Evolutionary conservation across 1,284 basidiomycete species (phyloP).

Genomic region (Ceratobasidium sp.): DNA sequence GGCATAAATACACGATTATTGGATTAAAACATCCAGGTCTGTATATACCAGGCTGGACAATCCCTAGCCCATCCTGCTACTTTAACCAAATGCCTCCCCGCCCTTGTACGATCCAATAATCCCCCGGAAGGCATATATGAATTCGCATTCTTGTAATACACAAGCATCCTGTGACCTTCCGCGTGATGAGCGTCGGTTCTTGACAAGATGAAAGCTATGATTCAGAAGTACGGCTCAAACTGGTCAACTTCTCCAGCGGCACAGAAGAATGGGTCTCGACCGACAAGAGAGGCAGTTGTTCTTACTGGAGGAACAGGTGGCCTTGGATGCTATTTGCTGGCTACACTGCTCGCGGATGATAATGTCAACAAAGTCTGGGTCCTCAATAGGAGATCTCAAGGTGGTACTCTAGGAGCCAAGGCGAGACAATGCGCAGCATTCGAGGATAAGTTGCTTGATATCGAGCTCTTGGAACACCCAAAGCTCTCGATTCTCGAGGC

Average conservation of each 20-base stretch:
- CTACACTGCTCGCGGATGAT: slow-evolving; percentile 49
- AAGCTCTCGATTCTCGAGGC: slow-evolving; percentile 51
- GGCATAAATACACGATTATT: too few species aligned
- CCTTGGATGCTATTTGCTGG: slow-evolving; percentile 56
- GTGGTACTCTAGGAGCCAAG: background rate
- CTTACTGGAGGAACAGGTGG: slow-evolving; percentile 59
- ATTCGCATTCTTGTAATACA: too few species aligned
- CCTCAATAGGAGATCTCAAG: slow-evolving; percentile 38
- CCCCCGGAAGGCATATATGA: too few species aligned
- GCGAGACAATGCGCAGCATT: slow-evolving; percentile 41
- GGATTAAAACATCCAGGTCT: too few species aligned
- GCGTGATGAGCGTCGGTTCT: too few species aligned
- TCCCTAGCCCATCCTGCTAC: too few species aligned
- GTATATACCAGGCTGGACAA: too few species aligned
- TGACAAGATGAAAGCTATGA: background rate
- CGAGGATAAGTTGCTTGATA: slow-evolving; percentile 42
- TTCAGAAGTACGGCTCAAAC: background rate
- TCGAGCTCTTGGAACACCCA: slow-evolving; percentile 1
- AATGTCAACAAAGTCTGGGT: slow-evolving; percentile 46
- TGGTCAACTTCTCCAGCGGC: too few species aligned
- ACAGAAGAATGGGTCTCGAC: too few species aligned
- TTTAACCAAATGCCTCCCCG: too few species aligned
- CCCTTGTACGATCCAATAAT: too few species aligned
- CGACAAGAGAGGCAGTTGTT: slow-evolving; percentile 50
- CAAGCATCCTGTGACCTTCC: too few species aligned